These are phyloP conservation scores for Dipodascopsis tothii DNA, from an alignment of 805 yeast species.

Conservation along the genomic window DNA sequence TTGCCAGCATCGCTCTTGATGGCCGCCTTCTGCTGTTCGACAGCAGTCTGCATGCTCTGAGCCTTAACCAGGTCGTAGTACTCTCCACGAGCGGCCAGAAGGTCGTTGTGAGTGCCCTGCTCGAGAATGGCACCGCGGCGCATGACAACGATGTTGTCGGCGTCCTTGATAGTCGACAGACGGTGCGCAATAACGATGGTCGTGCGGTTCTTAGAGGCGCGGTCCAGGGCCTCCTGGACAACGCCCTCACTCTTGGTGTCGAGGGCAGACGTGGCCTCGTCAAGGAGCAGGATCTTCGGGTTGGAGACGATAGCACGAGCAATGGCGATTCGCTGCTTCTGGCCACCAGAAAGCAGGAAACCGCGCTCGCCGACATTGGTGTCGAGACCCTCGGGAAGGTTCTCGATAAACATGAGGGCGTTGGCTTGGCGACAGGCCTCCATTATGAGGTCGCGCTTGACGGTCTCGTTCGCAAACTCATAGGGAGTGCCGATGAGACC, in stretches of 20 bases:
- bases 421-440: slow-evolving; percentile 48
- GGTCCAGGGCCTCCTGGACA: slow-evolving; percentile 45
- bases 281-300: slow-evolving; percentile 50
- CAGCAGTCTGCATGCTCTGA: slow-evolving; percentile 20
- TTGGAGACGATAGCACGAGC: slow-evolving; percentile 52
- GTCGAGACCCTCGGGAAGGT: slow-evolving; percentile 48
- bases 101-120: slow-evolving; percentile 33
- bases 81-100: slow-evolving; percentile 25
- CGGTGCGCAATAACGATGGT: slow-evolving; percentile 49
- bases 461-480: slow-evolving; percentile 33
- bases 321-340: slow-evolving; percentile 56
- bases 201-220: slow-evolving; percentile 32
- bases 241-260: slow-evolving; percentile 56
- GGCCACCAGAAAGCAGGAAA: slow-evolving; percentile 60
- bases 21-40: slow-evolving; percentile 5
- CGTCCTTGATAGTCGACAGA: slow-evolving; percentile 43
- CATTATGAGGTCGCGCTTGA: slow-evolving; percentile 33
- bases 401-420: slow-evolving; percentile 42
- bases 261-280: slow-evolving; percentile 63
- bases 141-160: slow-evolving; percentile 43
- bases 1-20: too few relatives aligned
- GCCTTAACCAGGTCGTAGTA: slow-evolving; percentile 28
- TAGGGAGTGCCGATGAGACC: slow-evolving; percentile 43
- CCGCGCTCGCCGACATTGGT: slow-evolving; percentile 48
- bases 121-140: slow-evolving; percentile 40